Conservation (phyloP, 371 early-diverging fungal genomes). For the Syncephalastrum racemosum region DNA sequence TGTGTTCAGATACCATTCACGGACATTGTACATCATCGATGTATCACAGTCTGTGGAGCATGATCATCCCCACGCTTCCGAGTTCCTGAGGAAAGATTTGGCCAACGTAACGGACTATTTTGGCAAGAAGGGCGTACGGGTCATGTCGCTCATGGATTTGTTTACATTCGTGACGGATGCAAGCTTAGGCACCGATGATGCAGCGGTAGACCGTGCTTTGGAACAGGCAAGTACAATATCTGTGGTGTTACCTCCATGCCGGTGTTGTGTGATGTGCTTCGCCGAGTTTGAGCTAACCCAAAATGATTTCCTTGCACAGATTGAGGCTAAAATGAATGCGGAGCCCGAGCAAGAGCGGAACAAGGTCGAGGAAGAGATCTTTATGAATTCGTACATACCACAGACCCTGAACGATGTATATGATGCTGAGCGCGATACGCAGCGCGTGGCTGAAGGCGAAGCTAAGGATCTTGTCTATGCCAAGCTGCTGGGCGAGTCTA, state of each 20-base stretch:
- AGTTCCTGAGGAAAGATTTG: conserved; percentile 97
- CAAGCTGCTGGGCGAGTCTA: conserved; percentile 38
- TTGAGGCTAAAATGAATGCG: conserved; percentile 35
- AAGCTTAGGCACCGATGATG: conserved; percentile 58
- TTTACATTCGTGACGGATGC: conserved; percentile 89
- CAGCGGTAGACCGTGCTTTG: conserved; percentile 66
- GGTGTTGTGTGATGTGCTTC: conserved; percentile 4
- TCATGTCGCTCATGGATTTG: conserved; percentile 83
- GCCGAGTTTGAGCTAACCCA: neutral
- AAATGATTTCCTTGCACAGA: conserved; percentile 12
- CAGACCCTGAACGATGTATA: conserved; percentile 89
- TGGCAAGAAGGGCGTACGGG: conserved; percentile 74
- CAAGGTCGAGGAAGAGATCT: conserved; percentile 86
- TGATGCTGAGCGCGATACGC: conserved; percentile 85
- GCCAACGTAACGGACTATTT: conserved; percentile 97
- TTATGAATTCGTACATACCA: conserved; percentile 90
- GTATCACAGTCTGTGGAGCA: conserved; percentile 99
- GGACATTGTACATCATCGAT: conserved; percentile 92
- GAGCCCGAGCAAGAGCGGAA: conserved; percentile 38
- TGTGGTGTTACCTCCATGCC: conserved; percentile 3
- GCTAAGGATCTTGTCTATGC: conserved; percentile 62
- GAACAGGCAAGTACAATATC: conserved; percentile 45
- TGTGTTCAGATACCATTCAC: conserved; percentile 70
- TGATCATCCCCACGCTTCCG: conserved; percentile 98
- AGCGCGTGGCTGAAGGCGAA: conserved; percentile 70